Evolutionary conservation across 2,329 filamentous ascomycete species (phyloP).

Genomic region (Amesomyces nigricolor): DNA sequence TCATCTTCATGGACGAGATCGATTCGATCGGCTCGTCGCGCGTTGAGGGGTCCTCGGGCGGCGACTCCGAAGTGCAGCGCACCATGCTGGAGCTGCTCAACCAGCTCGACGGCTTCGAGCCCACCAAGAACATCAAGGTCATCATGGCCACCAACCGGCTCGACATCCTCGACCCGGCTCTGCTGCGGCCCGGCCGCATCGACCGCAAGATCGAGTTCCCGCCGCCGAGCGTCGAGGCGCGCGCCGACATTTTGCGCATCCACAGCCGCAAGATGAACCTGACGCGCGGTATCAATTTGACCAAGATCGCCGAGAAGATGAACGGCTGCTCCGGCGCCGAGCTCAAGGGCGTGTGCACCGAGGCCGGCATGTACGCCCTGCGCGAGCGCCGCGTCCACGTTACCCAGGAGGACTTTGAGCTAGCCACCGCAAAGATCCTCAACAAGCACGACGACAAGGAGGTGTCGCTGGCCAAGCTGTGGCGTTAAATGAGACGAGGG

Average conservation of each 20-base stretch:
- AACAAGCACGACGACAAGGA: slow-evolving; percentile 99
- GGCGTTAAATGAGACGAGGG: slow-evolving; percentile 28
- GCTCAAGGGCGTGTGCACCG: slow-evolving; percentile 97
- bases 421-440: slow-evolving; percentile 96
- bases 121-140: slow-evolving; percentile 99
- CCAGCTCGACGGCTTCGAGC: slow-evolving; percentile 97
- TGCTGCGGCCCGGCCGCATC: slow-evolving; percentile 93
- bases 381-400: slow-evolving; percentile 95
- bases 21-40: slow-evolving; percentile 97
- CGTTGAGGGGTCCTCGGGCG: slow-evolving; percentile 90
- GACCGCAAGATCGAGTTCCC: slow-evolving; percentile 99
- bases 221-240: slow-evolving; percentile 89
- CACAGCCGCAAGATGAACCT: slow-evolving; percentile 98
- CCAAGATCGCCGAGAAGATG: slow-evolving; percentile 99
- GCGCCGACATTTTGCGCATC: slow-evolving; percentile 95
- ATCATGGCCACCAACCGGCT: slow-evolving; percentile 99
- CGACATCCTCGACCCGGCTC: slow-evolving; percentile 91
- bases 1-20: slow-evolving; percentile 99
- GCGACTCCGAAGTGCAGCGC: slow-evolving; percentile 95
- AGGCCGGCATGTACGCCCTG: slow-evolving; percentile 96
- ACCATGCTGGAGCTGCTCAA: slow-evolving; percentile 98
- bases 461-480: slow-evolving; percentile 81
- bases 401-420: slow-evolving; percentile 97
- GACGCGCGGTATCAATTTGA: slow-evolving; percentile 93
- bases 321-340: slow-evolving; percentile 97